These are phyloP conservation scores for Auriculariales sp. DNA, from an alignment of 768 basidiomycete species.

Conservation along the genomic window DNA sequence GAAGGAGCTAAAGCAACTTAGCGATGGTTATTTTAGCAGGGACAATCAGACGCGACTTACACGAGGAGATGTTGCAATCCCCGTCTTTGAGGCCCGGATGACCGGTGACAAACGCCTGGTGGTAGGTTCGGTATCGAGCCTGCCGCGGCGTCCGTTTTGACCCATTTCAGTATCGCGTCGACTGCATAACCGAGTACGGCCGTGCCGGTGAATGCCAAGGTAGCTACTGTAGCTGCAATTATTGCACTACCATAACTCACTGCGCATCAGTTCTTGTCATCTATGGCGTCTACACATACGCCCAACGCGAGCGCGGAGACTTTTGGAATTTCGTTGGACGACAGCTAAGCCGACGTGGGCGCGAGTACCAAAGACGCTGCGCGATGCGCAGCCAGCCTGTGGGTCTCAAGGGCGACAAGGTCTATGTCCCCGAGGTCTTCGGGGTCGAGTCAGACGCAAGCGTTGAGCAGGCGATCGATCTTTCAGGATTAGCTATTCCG, in stretches of 20 bases:
- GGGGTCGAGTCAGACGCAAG: slow-evolving; percentile 17
- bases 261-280: slow-evolving; percentile 27
- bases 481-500: neutral
- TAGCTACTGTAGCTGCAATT: neutral
- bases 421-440: slow-evolving; percentile 40
- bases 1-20: slow-evolving; percentile 65
- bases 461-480: neutral
- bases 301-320: slow-evolving; percentile 23
- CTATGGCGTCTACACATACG: slow-evolving; percentile 36
- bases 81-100: slow-evolving; percentile 59
- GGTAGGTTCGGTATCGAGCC: slow-evolving; percentile 17
- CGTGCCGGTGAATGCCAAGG: slow-evolving; percentile 9
- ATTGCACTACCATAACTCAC: neutral
- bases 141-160: neutral
- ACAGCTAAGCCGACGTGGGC: slow-evolving; percentile 28
- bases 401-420: slow-evolving; percentile 21
- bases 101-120: slow-evolving; percentile 35
- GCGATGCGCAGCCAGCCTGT: slow-evolving; percentile 23
- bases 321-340: slow-evolving; percentile 32
- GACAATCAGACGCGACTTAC: slow-evolving; percentile 52
- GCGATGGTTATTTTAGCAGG: slow-evolving; percentile 50
- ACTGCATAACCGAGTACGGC: slow-evolving; percentile 27
- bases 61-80: slow-evolving; percentile 27
- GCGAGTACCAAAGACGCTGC: slow-evolving; percentile 39
- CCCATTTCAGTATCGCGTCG: slow-evolving; percentile 32